Conservation (phyloP, 2,329 filamentous ascomycete species). For the Graphilbum sp. region DNA sequence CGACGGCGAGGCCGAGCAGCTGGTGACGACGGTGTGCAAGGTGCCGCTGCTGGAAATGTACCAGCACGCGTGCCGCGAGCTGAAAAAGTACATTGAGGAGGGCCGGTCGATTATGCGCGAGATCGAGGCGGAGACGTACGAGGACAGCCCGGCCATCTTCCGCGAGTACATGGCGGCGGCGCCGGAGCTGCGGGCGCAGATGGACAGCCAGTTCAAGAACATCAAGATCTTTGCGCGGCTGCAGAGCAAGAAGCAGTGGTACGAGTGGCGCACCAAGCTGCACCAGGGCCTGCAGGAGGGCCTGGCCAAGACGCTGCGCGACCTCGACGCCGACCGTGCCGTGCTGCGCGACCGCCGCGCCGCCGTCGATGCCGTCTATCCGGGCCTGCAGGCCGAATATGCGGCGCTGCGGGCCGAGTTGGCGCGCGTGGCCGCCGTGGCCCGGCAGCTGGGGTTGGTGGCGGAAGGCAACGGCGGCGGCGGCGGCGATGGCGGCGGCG, state of each 20-base stretch:
- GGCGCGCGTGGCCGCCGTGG: slow-evolving; percentile 52
- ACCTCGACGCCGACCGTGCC: slow-evolving; percentile 59
- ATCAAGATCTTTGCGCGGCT: slow-evolving; percentile 85
- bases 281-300: slow-evolving; percentile 67
- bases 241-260: slow-evolving; percentile 92
- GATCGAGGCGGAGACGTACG: slow-evolving; percentile 75
- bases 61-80: slow-evolving; percentile 84
- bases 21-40: slow-evolving; percentile 80
- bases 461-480: too few relatives aligned
- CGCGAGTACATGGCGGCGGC: slow-evolving; percentile 78
- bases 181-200: slow-evolving; percentile 65
- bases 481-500: background rate
- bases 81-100: slow-evolving; percentile 94
- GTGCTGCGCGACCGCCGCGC: slow-evolving; percentile 51
- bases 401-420: slow-evolving; percentile 47
- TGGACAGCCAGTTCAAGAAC: slow-evolving; percentile 97
- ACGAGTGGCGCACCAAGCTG: slow-evolving; percentile 89
- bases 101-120: slow-evolving; percentile 78
- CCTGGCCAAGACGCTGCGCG: slow-evolving; percentile 56
- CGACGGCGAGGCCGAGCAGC: slow-evolving; percentile 35
- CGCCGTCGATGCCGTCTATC: slow-evolving; percentile 51
- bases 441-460: slow-evolving; percentile 46
- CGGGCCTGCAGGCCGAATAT: slow-evolving; percentile 43
- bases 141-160: slow-evolving; percentile 84
- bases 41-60: slow-evolving; percentile 89